Evolutionary conservation across 352 stramenopile species (phyloP).

Genomic region (Globisporangium spinosum): DNA sequence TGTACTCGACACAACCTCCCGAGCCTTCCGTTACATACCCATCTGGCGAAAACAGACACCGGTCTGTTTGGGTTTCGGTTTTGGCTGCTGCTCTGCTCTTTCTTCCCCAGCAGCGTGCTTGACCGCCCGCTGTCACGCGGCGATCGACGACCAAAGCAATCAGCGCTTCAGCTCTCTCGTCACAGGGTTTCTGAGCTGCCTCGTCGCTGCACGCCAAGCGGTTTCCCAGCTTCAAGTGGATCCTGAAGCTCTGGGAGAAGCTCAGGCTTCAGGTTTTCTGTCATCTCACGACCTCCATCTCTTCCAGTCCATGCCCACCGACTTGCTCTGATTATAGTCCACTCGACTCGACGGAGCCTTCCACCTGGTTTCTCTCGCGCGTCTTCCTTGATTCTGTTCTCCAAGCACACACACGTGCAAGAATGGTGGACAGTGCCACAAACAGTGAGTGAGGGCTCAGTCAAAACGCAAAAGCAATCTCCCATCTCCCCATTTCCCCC

Average conservation of each 20-base stretch:
- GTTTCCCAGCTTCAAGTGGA: constrained; percentile 11
- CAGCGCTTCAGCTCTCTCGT: neutral
- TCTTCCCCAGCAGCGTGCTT: neutral
- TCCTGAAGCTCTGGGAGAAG: neutral
- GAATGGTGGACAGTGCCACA: neutral
- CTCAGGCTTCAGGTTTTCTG: no score
- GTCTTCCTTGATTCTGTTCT: neutral
- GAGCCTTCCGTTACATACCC: neutral
- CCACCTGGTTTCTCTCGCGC: no score
- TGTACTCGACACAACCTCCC: no score
- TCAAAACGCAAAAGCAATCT: neutral
- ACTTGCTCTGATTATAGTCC: neutral
- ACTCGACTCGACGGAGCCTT: neutral
- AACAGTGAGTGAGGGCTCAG: neutral
- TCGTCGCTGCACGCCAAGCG: constrained; percentile 2
- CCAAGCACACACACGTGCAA: neutral
- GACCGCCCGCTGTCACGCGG: constrained; percentile 10
- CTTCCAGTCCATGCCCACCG: neutral
- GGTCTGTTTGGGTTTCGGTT: no score
- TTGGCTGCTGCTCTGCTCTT: neutral
- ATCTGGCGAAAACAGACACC: neutral
- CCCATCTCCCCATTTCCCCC: neutral
- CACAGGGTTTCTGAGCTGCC: neutral
- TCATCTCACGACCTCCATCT: neutral
- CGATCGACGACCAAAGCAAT: constrained; percentile 2